A percentile compares a stretch with the other conserved stretches of the same genome.
These are phyloP conservation scores for Aaosphaeria pasadenensis DNA, from an alignment of 2,329 filamentous ascomycete species.

Conservation along the genomic window DNA sequence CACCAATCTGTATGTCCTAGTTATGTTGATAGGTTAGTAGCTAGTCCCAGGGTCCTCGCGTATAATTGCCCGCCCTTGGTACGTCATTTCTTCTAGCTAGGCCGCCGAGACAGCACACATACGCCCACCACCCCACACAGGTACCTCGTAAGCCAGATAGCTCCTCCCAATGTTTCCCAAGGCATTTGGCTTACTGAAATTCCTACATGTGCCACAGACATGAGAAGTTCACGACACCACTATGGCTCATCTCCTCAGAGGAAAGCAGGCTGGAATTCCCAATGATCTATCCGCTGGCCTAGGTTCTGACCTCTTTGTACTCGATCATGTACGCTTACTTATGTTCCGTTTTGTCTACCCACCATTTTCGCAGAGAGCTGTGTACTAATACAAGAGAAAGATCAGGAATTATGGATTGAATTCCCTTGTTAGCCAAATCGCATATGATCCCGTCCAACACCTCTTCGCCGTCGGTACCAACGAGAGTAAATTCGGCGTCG, in stretches of 20 bases:
- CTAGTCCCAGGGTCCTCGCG: too few species aligned
- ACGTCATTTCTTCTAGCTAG: too few species aligned
- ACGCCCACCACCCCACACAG: conserved; percentile 3
- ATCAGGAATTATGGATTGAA: conserved; percentile 55
- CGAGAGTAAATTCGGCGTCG: conserved; percentile 79
- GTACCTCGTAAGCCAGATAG: conserved; percentile 3
- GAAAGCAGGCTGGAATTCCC: conserved; percentile 90
- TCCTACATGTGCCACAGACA: conserved; percentile 14
- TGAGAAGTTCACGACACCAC: conserved; percentile 21
- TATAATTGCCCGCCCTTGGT: too few species aligned
- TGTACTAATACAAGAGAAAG: conserved; percentile 5
- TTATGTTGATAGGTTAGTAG: too few species aligned
- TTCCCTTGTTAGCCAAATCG: conserved; percentile 67
- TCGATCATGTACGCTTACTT: conserved; percentile 65
- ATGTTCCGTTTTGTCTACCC: background rate
- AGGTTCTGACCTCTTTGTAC: conserved; percentile 70
- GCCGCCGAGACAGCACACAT: too few species aligned
- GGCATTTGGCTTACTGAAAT: too few species aligned
- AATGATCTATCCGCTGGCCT: conserved; percentile 85
- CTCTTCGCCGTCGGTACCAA: conserved; percentile 88
- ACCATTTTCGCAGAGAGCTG: background rate
- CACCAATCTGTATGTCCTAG: too few species aligned
- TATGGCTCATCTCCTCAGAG: conserved; percentile 86
- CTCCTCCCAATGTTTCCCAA: background rate
- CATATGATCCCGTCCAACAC: conserved; percentile 92